Evolutionary conservation across 345 rosid genomes (phyloP).

Genomic region (Pistacia atlantica): DNA sequence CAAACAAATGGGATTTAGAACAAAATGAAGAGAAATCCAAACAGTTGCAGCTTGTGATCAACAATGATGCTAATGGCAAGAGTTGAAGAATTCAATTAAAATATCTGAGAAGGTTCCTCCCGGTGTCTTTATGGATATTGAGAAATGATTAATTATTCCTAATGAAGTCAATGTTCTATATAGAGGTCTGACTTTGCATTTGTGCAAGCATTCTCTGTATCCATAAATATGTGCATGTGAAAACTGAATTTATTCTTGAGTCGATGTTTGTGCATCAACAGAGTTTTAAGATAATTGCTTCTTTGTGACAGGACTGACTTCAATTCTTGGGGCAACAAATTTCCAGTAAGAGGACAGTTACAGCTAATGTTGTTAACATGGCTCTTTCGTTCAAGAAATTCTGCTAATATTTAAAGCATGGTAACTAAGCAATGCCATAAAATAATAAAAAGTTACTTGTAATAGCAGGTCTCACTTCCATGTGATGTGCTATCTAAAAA

Average conservation of each 20-base stretch:
- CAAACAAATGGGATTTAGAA: constrained; percentile 52
- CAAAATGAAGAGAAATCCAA: constrained; percentile 39
- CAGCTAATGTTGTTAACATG: constrained; percentile 1
- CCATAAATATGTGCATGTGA: neutral
- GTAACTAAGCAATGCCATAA: neutral
- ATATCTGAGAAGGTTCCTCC: neutral
- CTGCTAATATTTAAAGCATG: neutral
- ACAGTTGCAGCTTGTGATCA: constrained; percentile 33
- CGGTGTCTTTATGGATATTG: neutral
- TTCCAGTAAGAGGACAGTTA: neutral
- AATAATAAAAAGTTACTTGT: constrained; percentile 8
- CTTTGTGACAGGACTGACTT: constrained; percentile 16
- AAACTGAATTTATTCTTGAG: neutral
- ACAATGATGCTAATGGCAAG: constrained; percentile 29
- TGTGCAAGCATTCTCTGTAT: constrained; percentile 2
- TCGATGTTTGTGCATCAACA: neutral
- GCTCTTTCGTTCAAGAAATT: neutral
- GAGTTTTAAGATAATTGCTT: neutral
- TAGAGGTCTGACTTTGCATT: neutral
- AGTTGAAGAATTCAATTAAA: constrained; percentile 15
- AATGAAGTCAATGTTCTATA: neutral
- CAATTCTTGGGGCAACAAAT: constrained; percentile 3
- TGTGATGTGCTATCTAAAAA: constrained; percentile 6
- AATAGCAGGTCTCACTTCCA: neutral
- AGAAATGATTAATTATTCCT: neutral